Base-by-base conservation (phyloP, 2,329 filamentous ascomycete genomes). In the Cladosporium halotolerans region DNA sequence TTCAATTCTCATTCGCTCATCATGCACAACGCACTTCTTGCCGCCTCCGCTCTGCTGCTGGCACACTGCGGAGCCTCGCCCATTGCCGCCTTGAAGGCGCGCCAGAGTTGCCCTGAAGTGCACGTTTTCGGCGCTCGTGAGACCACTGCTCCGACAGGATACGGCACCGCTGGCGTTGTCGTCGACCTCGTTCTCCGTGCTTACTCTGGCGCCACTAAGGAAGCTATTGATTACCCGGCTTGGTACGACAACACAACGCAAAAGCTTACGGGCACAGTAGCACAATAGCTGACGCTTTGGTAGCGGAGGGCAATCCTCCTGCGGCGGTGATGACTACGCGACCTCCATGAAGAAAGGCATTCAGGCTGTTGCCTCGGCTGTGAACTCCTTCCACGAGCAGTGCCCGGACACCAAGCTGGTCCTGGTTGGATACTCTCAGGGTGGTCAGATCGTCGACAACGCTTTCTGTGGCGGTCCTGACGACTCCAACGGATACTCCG, bases 381-480 rank as follows among this genome's bases (percentile, higher is more conserved):
- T 86, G 2, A 85, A 81, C 44, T 66, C 70, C 31, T 82, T 80
- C 63, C 77, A 84, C 84, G 55, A 56, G n/a, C 53, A 54, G 44
- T 60, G 58, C 45, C 58, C 58, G 14, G 40, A 58, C 36, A 57
- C 58, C 38, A 58, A 60, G 53, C 53, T 60, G 53, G 53, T 58
- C 28, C 38, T 60, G 28, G 55, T 53, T 33, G 58, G 58, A 9
- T 60, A 58, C 51, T 58, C 56, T 23, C 55, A 57, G 43, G 58
- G 58, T 16, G 55, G 51, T 8, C 60, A 62, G 49, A 55, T 60
- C 59, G 77, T 81, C 65, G 81, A 84, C 59, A 79, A 81, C 58
- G 80, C 80, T 5, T 68, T 83, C 38, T 84, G 81, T 60, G 81
- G 81, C 11, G 81, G 80, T 28, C 56, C 65, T 68, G 3, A 76